Percentiles rank a stretch among this genome's conserved stretches.
Conservation (phyloP, 2,329 filamentous ascomycete species). For the Colletotrichum sojae region DNA sequence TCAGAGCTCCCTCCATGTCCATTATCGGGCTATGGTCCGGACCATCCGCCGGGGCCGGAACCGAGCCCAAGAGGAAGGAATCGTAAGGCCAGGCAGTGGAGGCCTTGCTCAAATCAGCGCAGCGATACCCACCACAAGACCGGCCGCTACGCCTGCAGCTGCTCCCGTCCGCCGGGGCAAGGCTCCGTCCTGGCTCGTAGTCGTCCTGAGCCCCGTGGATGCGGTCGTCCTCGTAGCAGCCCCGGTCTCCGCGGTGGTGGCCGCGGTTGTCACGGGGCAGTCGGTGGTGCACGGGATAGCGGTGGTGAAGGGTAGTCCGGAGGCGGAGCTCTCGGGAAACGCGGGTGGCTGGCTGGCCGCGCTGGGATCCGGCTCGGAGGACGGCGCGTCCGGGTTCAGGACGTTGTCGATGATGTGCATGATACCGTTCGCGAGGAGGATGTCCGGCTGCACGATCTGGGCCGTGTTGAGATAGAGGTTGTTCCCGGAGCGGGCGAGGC, state of each 20-base stretch:
- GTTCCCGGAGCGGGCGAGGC: constrained; percentile 56
- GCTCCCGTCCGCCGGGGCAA: constrained; percentile 20
- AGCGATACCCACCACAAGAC: constrained; percentile 29
- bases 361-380: constrained; percentile 54
- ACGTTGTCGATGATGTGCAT: constrained; percentile 71
- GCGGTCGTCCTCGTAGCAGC: constrained; percentile 40
- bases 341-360: constrained; percentile 53
- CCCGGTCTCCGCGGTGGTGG: constrained; percentile 39
- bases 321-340: constrained; percentile 44
- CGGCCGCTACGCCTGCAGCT: constrained; percentile 12
- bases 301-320: constrained; percentile 55
- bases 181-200: constrained; percentile 27
- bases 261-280: constrained; percentile 54
- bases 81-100: too few relatives aligned
- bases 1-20: too few relatives aligned
- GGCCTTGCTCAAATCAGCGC: constrained; percentile 7
- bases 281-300: constrained; percentile 58
- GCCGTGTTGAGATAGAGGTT: constrained; percentile 68
- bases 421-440: constrained; percentile 70
- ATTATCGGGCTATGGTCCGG: too few relatives aligned
- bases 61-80: too few relatives aligned
- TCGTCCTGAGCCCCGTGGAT: constrained; percentile 48
- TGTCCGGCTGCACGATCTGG: constrained; percentile 65
- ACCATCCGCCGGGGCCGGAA: too few relatives aligned
- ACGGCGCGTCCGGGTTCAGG: constrained; percentile 58